A percentile compares a stretch with the other conserved stretches of the same genome.
phyloP scores from a whole-genome alignment of 805 yeast species.

The Myxozyma melibiosi region DNA sequence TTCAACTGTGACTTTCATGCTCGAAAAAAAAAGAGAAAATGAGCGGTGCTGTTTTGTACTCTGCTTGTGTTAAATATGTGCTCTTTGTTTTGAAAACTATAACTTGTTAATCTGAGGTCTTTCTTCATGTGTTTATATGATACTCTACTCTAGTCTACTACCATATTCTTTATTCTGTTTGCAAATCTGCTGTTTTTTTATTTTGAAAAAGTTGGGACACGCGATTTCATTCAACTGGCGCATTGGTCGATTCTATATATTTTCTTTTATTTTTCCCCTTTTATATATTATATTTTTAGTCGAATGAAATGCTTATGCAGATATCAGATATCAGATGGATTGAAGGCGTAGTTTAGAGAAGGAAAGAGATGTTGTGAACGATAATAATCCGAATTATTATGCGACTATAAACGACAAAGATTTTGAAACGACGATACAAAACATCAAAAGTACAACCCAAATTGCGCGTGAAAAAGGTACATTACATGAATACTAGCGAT shows the following conservation, averaged over 20 bases:
- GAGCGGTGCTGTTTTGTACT: not conserved
- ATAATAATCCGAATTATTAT: not conserved
- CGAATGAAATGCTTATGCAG: too few relatives aligned
- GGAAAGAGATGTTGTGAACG: too few relatives aligned
- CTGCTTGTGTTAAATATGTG: not conserved
- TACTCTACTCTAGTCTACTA: too few relatives aligned
- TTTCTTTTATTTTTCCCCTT: not conserved
- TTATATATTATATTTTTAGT: too few relatives aligned
- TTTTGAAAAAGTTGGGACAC: conserved; percentile 19
- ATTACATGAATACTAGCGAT: too few relatives aligned
- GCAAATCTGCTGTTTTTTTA: not conserved
- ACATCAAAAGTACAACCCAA: not conserved
- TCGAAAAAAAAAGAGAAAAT: not conserved
- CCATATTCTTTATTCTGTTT: not conserved
- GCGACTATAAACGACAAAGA: not conserved
- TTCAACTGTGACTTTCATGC: conserved; percentile 19
- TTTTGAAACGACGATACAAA: not conserved
- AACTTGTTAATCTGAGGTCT: too few relatives aligned
- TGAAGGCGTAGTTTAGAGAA: too few relatives aligned
- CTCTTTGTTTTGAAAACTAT: not conserved
- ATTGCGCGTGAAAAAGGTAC: not conserved
- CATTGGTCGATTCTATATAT: conserved; percentile 18
- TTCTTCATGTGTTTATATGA: too few relatives aligned
- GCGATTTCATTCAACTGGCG: conserved; percentile 36
- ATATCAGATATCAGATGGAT: too few relatives aligned